Evolutionary conservation across 176 grass and related monocot species (phyloP).

Genomic region (Carex pumila): DNA sequence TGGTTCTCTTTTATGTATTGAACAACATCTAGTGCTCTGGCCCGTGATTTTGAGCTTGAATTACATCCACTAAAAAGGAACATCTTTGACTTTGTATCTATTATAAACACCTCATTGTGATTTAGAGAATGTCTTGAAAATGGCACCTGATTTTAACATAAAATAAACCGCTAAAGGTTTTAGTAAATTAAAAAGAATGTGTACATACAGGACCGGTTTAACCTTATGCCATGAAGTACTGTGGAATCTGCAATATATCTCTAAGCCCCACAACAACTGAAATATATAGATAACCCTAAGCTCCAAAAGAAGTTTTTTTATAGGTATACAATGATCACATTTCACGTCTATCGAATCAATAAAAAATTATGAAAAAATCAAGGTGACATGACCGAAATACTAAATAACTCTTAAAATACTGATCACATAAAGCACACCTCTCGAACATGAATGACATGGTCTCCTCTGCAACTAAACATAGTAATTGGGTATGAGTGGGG

Average conservation of each 20-base stretch:
- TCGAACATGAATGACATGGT: constrained; percentile 65
- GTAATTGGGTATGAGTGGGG: constrained; percentile 21
- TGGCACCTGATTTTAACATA: constrained; percentile 1
- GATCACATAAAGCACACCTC: constrained; percentile 36
- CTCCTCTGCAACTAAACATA: constrained; percentile 73
- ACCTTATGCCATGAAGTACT: constrained; percentile 5
- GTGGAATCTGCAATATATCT: background rate
- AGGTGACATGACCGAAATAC: background rate
- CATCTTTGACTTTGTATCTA: constrained; percentile 63
- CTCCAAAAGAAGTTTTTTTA: background rate
- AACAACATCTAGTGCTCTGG: constrained; percentile 76
- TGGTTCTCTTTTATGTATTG: constrained; percentile 65
- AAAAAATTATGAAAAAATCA: background rate
- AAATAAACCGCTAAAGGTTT: background rate
- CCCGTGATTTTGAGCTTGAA: constrained; percentile 64
- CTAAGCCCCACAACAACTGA: background rate
- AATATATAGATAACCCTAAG: background rate
- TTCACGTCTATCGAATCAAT: background rate
- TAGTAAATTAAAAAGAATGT: background rate
- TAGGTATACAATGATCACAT: background rate
- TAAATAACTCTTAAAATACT: background rate
- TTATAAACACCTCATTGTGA: constrained; percentile 67
- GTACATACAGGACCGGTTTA: background rate
- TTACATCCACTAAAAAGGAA: constrained; percentile 77
- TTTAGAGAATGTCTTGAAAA: constrained; percentile 45